phyloP scores from a whole-genome alignment of 1,284 basidiomycete genomes.

The Ceraceosorus guamensis region DNA sequence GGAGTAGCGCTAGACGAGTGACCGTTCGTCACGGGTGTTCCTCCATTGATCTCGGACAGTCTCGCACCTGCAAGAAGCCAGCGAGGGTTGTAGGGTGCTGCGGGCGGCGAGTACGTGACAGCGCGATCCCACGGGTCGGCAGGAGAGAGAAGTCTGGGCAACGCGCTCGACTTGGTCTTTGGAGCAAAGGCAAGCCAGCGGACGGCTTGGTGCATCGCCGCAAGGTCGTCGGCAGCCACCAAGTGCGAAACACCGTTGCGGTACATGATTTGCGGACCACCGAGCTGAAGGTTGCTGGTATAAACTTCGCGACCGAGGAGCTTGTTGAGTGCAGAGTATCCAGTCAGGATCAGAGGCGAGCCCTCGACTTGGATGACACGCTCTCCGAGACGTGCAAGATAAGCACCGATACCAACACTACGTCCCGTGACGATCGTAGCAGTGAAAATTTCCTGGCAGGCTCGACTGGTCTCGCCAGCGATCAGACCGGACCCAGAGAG shows the following conservation, averaged over 20 bases:
- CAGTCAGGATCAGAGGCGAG: conserved; percentile 97
- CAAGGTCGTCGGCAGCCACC: conserved; percentile 81
- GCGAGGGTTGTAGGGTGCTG: conserved; percentile 90
- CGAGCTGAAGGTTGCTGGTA: conserved; percentile 95
- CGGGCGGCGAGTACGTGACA: conserved; percentile 82
- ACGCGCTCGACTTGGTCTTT: conserved; percentile 19
- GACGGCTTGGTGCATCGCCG: conserved; percentile 51
- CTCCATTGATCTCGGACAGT: conserved; percentile 50
- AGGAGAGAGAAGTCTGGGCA: conserved; percentile 21
- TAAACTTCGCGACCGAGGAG: conserved; percentile 98
- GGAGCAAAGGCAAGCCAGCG: conserved; percentile 91
- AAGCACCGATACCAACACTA: conserved; percentile 97
- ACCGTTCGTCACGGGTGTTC: too few species aligned
- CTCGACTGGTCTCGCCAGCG: conserved; percentile 94
- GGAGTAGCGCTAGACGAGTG: conserved; percentile 41
- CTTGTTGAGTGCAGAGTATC: conserved; percentile 95
- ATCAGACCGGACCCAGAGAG: conserved; percentile 94
- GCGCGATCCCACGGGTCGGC: conserved; percentile 73
- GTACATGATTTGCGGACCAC: conserved; percentile 69
- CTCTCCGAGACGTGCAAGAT: conserved; percentile 95
- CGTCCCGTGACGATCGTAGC: conserved; percentile 97
- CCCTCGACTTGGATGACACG: conserved; percentile 98
- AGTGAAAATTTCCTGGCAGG: conserved; percentile 98
- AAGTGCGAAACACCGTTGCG: conserved; percentile 82
- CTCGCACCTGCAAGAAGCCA: conserved; percentile 81